A percentile compares a stretch with the other conserved stretches of the same genome.
Evolutionary conservation across 768 basidiomycete genomes (phyloP).

Genomic region (Calocybe gangraenosa): DNA sequence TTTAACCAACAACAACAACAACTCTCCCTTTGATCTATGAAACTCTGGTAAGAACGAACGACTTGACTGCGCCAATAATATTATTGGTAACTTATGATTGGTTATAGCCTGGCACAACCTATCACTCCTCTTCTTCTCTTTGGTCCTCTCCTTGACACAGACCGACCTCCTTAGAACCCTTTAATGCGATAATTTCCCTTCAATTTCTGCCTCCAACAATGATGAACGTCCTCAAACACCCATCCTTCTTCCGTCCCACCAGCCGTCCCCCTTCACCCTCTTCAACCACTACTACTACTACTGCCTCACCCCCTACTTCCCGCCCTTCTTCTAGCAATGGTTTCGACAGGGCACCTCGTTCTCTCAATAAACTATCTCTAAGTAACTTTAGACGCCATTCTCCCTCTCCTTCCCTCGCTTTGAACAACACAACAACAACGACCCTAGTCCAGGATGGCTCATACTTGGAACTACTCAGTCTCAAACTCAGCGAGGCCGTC

Average conservation of each 20-base stretch:
- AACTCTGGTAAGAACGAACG: too few species aligned
- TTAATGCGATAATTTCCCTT: constrained; percentile 50
- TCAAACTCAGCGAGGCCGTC: constrained; percentile 79
- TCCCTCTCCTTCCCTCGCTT: constrained; percentile 34
- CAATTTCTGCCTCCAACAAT: constrained; percentile 27
- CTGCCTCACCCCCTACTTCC: constrained; percentile 20
- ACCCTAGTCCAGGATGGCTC: constrained; percentile 72
- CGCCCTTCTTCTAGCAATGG: constrained; percentile 34
- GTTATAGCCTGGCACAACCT: constrained; percentile 29
- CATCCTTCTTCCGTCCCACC: constrained; percentile 59
- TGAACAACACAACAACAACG: constrained; percentile 28
- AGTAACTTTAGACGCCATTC: constrained; percentile 56
- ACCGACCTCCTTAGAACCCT: constrained; percentile 71
- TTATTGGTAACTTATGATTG: too few species aligned
- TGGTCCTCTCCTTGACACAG: constrained; percentile 51
- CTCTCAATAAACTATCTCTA: constrained; percentile 56
- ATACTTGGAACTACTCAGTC: constrained; percentile 70
- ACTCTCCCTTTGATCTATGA: constrained; percentile 45
- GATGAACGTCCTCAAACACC: constrained; percentile 68
- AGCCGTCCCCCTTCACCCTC: constrained; percentile 62
- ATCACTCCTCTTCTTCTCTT: constrained; percentile 1
- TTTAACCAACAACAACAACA: constrained; percentile 2
- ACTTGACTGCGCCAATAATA: too few species aligned
- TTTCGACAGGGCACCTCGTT: constrained; percentile 43
- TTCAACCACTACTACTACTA: constrained; percentile 12